phyloP scores from a whole-genome alignment of 2,329 filamentous ascomycete genomes.

The Fusarium udum region DNA sequence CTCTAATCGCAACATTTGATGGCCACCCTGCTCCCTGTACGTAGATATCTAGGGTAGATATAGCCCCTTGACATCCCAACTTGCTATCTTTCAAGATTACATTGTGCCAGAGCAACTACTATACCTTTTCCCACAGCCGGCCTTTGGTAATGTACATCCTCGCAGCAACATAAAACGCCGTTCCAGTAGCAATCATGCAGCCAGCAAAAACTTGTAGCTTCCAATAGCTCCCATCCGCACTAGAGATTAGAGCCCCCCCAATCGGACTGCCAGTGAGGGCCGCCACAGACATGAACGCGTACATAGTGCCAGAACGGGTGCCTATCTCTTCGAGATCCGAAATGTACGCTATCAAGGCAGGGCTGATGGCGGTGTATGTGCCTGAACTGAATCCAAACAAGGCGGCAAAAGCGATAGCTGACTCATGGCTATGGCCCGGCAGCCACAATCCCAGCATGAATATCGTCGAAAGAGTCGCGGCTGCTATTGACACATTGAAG shows the following conservation, averaged over 20 bases:
- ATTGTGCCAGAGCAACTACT: rapidly evolving
- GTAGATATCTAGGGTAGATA: too few relatives aligned
- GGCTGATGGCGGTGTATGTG: background rate
- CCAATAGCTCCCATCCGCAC: background rate
- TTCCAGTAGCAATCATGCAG: background rate
- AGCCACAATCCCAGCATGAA: background rate
- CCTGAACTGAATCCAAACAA: background rate
- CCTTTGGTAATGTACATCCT: background rate
- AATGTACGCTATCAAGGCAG: background rate
- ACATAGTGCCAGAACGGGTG: background rate
- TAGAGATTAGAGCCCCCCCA: background rate
- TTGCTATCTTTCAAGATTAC: background rate
- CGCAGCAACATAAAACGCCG: background rate
- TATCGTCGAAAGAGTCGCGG: background rate
- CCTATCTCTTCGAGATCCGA: background rate
- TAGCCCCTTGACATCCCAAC: background rate
- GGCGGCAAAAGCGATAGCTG: background rate
- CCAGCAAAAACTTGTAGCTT: background rate
- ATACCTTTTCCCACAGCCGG: background rate
- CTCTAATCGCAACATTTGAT: background rate
- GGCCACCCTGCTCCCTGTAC: rapidly evolving
- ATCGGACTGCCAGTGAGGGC: background rate
- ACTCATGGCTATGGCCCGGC: background rate
- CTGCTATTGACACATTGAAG: background rate
- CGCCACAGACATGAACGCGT: background rate